Base-by-base conservation (phyloP, 495 filamentous ascomycete species). In the Daldinia childiae region DNA sequence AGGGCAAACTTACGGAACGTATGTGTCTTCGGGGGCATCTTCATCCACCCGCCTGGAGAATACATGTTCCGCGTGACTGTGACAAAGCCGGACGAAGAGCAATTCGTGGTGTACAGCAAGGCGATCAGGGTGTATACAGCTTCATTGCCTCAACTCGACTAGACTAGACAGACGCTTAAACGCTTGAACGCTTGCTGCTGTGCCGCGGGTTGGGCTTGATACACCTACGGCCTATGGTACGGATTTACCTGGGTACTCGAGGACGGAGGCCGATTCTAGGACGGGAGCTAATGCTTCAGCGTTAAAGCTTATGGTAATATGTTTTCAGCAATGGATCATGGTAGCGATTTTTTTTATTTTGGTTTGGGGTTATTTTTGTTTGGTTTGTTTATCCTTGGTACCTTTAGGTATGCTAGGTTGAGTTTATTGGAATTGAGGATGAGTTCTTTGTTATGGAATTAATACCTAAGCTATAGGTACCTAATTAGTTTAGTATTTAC, bases 51-150 rank as follows among this genome's bases (percentile, higher is more conserved):
- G 12, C 11, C 38, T 29, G 2, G 66, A 41, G 17, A 58, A 17
- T 68, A 63, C 58, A 38, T n/a, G 21, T 48, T 68, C 58, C 30
- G 51, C 59, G 52, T 12, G 6, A 17, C 41, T 1, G 52, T 58
- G 17, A 50, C 54, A 15, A 50, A 17, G 17, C 7, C 52, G 17
- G 15, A 17, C 2, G 19, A 29, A 4, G 36, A 19, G 6, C 17
- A 41, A 3, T 12, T 66, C 3, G 3, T 66, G 9, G 41, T 21
- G 6, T 59, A 66, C 4, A 66, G 34, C 32, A 29, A 54, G 32
- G 11, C 26, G 9, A 3, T 66, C 7, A 32, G n/a, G n/a, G n/a
- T n/a, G n/a, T n/a, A n/a, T n/a, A n/a, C n/a, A n/a, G n/a, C n/a
- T n/a, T n/a, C n/a, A n/a, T n/a, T n/a, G n/a, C n/a, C n/a, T n/a